Evolutionary conservation across 352 stramenopile species (phyloP), one percentile per base, ranked within the genome.

Genomic region (Globisporangium irregulare): DNA sequence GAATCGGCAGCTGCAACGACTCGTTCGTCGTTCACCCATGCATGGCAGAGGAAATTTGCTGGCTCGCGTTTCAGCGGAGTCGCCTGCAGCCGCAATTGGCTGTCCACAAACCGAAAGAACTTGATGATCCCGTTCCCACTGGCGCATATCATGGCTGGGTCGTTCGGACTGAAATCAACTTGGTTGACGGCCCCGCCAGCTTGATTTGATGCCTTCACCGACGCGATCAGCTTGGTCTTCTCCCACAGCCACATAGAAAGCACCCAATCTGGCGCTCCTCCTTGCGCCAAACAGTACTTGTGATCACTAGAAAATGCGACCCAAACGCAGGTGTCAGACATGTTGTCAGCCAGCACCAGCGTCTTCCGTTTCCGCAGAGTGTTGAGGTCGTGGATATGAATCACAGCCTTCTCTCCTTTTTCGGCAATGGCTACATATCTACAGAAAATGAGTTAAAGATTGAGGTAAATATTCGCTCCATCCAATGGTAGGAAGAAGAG

Each of bases 221-320:
- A 89, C 8, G 84, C 77, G 18, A 97, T 61, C 24, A 96, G 68
- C 71, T 98, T 98, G 50, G 81, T 84, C 60, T 98, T 98, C 55
- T 98, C 95, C 81, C 92, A 97, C 8, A 94, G 66, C 92, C 95
- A 98, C 29, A 98, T 73, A 27, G 93, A 90, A 5, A 98, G 67
- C 25, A 87, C 78, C 90, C 93, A 98, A 65, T 98, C 95, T 0
- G 95, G 95, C 1, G 79, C 86, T 0, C 83, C 89, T 22, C 91
- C 89, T 63, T 98, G 92, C 0, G 92, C 94, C 25, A 98, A 62
- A 59, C 91, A 92, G 64, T 94, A 94, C 70, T 98, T 97, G 67
- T 82, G 84, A 69, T 98, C 95, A 0, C 77, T 78, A 0, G 91
- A 97, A 74, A 98, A 98, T 1, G 84, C 78, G 7, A 98, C 71